Conservation (phyloP, 2,329 filamentous ascomycete genomes). For the Verticillium klebahnii region DNA sequence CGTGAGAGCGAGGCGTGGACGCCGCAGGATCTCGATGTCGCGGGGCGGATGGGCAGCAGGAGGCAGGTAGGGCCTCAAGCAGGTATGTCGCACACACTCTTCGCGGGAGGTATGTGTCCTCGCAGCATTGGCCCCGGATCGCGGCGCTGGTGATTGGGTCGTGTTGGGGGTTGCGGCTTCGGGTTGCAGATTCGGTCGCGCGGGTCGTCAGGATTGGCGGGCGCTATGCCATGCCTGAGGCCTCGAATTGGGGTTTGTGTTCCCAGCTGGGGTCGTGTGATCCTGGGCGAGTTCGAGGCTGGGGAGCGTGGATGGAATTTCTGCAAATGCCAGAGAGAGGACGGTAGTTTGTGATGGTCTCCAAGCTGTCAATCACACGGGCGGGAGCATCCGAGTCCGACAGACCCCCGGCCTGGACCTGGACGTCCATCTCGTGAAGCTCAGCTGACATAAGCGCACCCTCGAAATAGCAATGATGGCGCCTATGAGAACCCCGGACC, state of each 20-base stretch:
- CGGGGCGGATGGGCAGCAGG: not conserved
- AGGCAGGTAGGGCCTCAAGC: not conserved
- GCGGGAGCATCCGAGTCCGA: not conserved
- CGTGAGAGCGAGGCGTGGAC: not conserved
- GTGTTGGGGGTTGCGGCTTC: not conserved
- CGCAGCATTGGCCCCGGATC: not conserved
- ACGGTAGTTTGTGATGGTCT: not conserved
- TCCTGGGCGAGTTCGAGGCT: not conserved
- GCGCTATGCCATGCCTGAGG: not conserved
- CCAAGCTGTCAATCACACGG: not conserved
- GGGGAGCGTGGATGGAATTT: not conserved
- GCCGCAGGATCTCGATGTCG: not conserved
- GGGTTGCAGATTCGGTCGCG: not conserved
- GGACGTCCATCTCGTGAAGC: not conserved
- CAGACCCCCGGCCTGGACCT: too few species aligned
- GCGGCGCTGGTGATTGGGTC: not conserved
- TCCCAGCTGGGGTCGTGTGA: not conserved
- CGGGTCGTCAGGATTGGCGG: not conserved
- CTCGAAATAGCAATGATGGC: not conserved
- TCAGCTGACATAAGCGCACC: not conserved
- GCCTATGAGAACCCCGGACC: not conserved
- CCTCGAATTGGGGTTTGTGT: not conserved
- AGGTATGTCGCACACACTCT: conserved; percentile 6
- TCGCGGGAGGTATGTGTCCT: not conserved
- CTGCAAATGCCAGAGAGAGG: not conserved